These are phyloP conservation scores for Botrytis elliptica DNA, from an alignment of 2,329 filamentous ascomycete species.

Conservation along the genomic window DNA sequence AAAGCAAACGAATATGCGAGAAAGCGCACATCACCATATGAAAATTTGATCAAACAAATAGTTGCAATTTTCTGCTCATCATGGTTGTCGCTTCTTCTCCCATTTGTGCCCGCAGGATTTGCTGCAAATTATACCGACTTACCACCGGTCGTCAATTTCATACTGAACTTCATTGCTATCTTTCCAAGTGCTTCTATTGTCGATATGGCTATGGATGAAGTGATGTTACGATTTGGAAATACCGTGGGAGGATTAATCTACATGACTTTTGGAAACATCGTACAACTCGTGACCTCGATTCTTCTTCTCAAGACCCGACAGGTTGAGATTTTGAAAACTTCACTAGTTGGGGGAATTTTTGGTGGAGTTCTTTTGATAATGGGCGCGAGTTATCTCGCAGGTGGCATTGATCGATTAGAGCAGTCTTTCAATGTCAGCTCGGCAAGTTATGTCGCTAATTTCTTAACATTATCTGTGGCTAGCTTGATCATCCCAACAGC, in stretches of 20 bases:
- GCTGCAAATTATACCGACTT: constrained; percentile 64
- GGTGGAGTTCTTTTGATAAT: constrained; percentile 47
- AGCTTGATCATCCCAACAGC: constrained; percentile 87
- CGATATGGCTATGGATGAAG: constrained; percentile 82
- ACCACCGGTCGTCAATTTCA: constrained; percentile 64
- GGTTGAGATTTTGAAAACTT: constrained; percentile 81
- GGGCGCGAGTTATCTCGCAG: constrained; percentile 82
- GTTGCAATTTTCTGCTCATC: constrained; percentile 65
- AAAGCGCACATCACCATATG: neutral
- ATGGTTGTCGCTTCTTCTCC: constrained; percentile 77
- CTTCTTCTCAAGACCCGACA: constrained; percentile 32
- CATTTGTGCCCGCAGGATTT: constrained; percentile 76
- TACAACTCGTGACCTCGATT: constrained; percentile 46
- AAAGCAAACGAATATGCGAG: neutral
- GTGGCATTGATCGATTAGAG: constrained; percentile 62
- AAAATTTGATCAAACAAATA: neutral
- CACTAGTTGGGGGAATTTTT: constrained; percentile 85
- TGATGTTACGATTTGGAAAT: constrained; percentile 75
- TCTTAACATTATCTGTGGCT: constrained; percentile 68
- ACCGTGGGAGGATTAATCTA: constrained; percentile 82
- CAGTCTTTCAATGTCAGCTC: constrained; percentile 89
- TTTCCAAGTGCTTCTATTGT: constrained; percentile 84
- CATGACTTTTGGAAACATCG: constrained; percentile 79
- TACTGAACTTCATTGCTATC: constrained; percentile 89
- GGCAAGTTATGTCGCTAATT: constrained; percentile 75